Evolutionary conservation across 2,329 filamentous ascomycete genomes (phyloP), one percentile per base, ranked within the genome.

Genomic region (Cordyceps farinosa): DNA sequence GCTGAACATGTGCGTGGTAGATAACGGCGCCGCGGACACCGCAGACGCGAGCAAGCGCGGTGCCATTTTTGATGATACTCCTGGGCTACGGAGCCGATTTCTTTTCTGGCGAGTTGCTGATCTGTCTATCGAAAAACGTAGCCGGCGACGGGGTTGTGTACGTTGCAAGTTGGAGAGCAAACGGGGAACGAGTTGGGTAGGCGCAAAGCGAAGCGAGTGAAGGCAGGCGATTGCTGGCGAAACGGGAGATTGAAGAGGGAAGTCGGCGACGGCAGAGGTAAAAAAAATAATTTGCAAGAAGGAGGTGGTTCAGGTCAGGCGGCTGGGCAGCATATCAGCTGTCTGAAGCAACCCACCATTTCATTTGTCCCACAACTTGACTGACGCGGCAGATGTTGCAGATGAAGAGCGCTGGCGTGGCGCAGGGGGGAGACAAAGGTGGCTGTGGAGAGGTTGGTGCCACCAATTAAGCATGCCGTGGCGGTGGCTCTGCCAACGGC

Each of bases 381-480:
- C 54, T 61, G 59, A 61, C 59, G 59, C 59, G 59, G 59, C 59
- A 61, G 50, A 40, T 38, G 59, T 29, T 38, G n/a, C 36, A 60
- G 38, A 48, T 40, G 36, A 22, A 15, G 50, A 15, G 47, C 13
- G 47, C n/a, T 32, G 22, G 22, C 47, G 57, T 34, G 45, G 57
- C 47, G 45, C 55, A 30, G 50, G 15, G 15, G n/a, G 34, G 42
- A 13, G 36, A 17, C 54, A 47, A 61, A 53, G 38, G 59, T 57
- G 54, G 54, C 54, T 57, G 59, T 61, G 59, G 59, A 34, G 59
- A 30, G 48, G 59, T 32, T 47, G 59, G 59, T 53, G 59, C 50
- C 34, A 29, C 56, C 36, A 34, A 60, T 34, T 4, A 22, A 50
- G 44, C 32, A 50, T 59, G 2, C 56, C 44, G 36, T 40, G 56